A percentile compares a stretch with the other conserved stretches of the same genome.
phyloP scores from a whole-genome alignment of 305 asterid species.

The Fraxinus dipetala region DNA sequence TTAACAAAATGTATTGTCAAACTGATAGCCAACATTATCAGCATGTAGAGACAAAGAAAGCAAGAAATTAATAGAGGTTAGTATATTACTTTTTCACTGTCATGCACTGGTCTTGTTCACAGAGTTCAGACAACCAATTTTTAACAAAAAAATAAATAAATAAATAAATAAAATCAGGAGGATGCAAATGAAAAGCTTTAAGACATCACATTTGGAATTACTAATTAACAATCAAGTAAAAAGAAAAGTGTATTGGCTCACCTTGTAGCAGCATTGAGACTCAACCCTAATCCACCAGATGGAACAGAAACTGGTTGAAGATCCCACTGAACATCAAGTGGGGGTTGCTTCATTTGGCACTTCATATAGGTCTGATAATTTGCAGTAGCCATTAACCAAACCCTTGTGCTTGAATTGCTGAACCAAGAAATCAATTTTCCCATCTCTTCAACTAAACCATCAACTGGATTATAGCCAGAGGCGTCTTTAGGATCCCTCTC shows the following conservation, averaged over 20 bases:
- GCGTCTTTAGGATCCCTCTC: constrained; percentile 9
- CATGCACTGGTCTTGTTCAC: constrained; percentile 12
- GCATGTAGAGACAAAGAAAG: constrained; percentile 25
- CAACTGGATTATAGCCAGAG: constrained; percentile 44
- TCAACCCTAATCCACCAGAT: constrained; percentile 60
- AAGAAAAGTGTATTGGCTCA: constrained; percentile 18
- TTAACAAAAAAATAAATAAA: not conserved
- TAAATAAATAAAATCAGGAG: not conserved
- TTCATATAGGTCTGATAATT: constrained; percentile 66
- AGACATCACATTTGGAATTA: not conserved
- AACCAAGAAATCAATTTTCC: constrained; percentile 57
- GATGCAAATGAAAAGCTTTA: not conserved
- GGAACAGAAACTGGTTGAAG: constrained; percentile 75
- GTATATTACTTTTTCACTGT: constrained; percentile 25
- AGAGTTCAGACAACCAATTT: constrained; percentile 19
- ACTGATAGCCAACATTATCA: not conserved
- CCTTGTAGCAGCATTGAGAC: constrained; percentile 63
- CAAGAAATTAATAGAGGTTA: constrained; percentile 24
- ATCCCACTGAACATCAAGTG: constrained; percentile 70
- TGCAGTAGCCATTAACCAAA: constrained; percentile 78
- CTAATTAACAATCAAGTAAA: not conserved
- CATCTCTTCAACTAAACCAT: constrained; percentile 60
- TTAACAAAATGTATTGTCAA: constrained; percentile 1
- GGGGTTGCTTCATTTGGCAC: constrained; percentile 72
- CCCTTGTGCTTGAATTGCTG: constrained; percentile 36